These are phyloP conservation scores for Persicaria tinctoria DNA, from an alignment of 148 eudicot genomes.

Conservation along the genomic window DNA sequence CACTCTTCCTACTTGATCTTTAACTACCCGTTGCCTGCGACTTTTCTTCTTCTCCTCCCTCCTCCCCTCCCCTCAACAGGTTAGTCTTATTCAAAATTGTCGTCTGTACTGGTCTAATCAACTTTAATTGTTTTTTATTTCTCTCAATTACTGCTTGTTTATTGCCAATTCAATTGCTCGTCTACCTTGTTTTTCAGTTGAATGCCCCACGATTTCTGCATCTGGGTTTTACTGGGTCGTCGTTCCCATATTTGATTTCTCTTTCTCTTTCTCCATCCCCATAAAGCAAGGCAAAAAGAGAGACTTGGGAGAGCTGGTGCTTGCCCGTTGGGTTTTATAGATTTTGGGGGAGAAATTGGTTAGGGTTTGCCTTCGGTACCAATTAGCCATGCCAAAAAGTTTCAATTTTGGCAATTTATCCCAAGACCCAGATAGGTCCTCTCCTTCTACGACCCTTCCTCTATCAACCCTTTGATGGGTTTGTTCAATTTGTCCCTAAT, in stretches of 20 bases:
- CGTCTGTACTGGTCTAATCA: slow-evolving; percentile 9
- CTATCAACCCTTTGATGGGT: slow-evolving; percentile 1
- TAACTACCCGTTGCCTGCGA: slow-evolving; percentile 12
- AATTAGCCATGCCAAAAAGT: not conserved
- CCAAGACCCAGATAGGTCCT: not conserved
- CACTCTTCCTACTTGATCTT: not conserved
- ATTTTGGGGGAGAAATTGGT: not conserved
- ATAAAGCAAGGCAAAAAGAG: slow-evolving; percentile 1
- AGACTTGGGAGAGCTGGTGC: not conserved
- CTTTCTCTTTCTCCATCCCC: slow-evolving; percentile 1
- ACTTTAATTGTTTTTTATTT: not conserved
- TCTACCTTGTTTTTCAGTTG: slow-evolving; percentile 2
- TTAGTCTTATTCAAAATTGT: slow-evolving; percentile 7
- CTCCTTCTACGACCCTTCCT: not conserved
- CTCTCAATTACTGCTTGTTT: not conserved
- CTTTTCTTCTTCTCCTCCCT: slow-evolving; percentile 1
- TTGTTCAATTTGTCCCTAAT: not conserved
- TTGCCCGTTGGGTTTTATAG: not conserved
- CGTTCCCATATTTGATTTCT: slow-evolving; percentile 5
- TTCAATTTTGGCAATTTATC: slow-evolving; percentile 9
- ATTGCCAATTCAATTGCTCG: not conserved
- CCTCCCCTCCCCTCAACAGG: not conserved
- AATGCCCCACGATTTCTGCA: slow-evolving; percentile 14
- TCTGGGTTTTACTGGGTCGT: slow-evolving; percentile 14
- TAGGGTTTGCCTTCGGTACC: not conserved